Evolutionary conservation across 169 alveolate species (phyloP).

Genomic region (Theileria annulata): DNA sequence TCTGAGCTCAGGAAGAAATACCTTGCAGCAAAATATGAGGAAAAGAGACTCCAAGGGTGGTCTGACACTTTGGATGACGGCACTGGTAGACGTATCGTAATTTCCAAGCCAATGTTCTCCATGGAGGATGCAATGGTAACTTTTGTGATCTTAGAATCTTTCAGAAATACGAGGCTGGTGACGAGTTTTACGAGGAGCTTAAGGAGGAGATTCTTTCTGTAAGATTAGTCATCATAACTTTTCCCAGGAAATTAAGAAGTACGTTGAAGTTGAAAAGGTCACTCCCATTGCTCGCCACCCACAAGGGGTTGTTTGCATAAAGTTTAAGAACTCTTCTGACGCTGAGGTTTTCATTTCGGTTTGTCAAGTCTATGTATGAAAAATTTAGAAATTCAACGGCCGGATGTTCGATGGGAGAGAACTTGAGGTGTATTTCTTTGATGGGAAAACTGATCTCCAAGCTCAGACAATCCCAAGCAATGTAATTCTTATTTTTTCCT

Average conservation of each 20-base stretch:
- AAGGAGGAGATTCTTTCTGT: slow-evolving; percentile 59
- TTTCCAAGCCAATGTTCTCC: slow-evolving; percentile 75
- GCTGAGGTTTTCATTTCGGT: slow-evolving; percentile 74
- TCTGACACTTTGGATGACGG: slow-evolving; percentile 72
- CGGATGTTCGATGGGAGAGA: slow-evolving; percentile 76
- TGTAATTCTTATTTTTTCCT: not conserved
- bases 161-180: slow-evolving; percentile 55
- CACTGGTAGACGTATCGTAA: slow-evolving; percentile 71
- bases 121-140: slow-evolving; percentile 70
- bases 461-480: slow-evolving; percentile 78
- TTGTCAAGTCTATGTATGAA: slow-evolving; percentile 6
- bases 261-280: slow-evolving; percentile 58
- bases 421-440: slow-evolving; percentile 84
- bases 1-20: slow-evolving; percentile 72
- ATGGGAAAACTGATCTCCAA: slow-evolving; percentile 82
- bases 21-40: slow-evolving; percentile 77
- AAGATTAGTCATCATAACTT: not conserved
- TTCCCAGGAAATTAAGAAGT: slow-evolving; percentile 49
- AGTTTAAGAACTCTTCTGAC: slow-evolving; percentile 79
- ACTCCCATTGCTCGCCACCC: slow-evolving; percentile 81
- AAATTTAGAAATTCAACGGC: slow-evolving; percentile 72
- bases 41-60: slow-evolving; percentile 74
- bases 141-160: not conserved
- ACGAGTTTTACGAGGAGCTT: slow-evolving; percentile 62
- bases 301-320: slow-evolving; percentile 84